Evolutionary conservation across 2,329 filamentous ascomycete genomes (phyloP), one percentile per base, ranked within the genome.

Genomic region (Raffaelea ambrosiae): DNA sequence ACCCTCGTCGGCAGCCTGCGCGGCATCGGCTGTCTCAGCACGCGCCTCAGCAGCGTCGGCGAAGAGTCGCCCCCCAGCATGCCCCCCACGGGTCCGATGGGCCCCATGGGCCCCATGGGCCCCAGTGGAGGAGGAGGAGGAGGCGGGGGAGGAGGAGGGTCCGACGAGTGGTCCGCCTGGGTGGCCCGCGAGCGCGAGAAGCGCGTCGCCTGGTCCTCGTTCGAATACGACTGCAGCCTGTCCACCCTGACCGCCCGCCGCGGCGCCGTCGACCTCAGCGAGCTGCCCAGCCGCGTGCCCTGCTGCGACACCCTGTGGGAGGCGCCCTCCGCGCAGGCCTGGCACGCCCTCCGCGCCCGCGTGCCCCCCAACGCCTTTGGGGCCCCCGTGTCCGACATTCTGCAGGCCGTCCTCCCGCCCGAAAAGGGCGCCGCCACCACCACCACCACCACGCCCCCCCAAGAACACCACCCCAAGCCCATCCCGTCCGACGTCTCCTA

Each of bases 181-280:
- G 51, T 53, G 14, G 44, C 44, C 5, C 48, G 46, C 5, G 61
- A 63, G 46, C 53, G 52, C 18, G 58, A 55, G 20, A 53, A 50
- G 22, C 53, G 61, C 13, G 51, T 56, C 7, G 57, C 57, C 2
- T 63, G 61, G 61, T 54, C 60, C 16, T 57, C 58, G 8, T 63
- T 63, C 29, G 61, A 63, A 40, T 62, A 61, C 31, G 61, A 63
- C 49, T 63, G 60, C 50, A 61, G 55, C n/a, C 46, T 62, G 4
- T 59, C 55, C 36, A 61, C 60, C 3, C 51, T 63, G 20, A 63
- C 59, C 1, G 56, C 54, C 35, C 55, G 58, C 1, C 59, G 59
- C 3, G 58, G 57, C 16, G 56, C 56, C 4, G 57, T 63, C 4
- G 58, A 61, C 40, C 48, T 63, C 10, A 56, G 55, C 20, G 58